Percentiles rank a stretch among this genome's conserved stretches.
Conservation (phyloP, 305 asterid genomes). For the Fraxinus paxiana region DNA sequence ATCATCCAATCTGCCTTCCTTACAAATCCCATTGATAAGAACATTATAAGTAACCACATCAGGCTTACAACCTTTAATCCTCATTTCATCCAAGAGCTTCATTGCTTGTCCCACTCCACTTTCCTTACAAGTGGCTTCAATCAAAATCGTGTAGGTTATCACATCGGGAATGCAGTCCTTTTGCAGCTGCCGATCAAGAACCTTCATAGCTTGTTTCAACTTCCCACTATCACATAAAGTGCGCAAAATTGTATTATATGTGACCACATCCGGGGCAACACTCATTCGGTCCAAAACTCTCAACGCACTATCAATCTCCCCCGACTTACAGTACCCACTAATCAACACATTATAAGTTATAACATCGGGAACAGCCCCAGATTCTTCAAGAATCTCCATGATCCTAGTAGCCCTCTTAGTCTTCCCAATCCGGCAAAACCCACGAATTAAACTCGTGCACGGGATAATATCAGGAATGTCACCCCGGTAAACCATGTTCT, state of each 20-base stretch:
- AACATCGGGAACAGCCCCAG: conserved; percentile 90
- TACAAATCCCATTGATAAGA: conserved; percentile 78
- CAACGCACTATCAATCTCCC: conserved; percentile 70
- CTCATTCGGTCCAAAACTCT: conserved; percentile 65
- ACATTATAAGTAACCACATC: conserved; percentile 85
- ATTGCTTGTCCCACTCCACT: conserved; percentile 75
- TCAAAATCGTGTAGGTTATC: conserved; percentile 76
- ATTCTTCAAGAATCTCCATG: conserved; percentile 73
- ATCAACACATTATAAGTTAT: conserved; percentile 83
- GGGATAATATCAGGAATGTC: conserved; percentile 74
- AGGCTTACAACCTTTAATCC: conserved; percentile 65
- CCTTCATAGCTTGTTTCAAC: conserved; percentile 72
- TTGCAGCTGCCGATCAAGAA: conserved; percentile 62
- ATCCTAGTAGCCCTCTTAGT: conserved; percentile 61
- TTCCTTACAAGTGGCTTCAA: conserved; percentile 75
- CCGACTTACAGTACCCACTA: conserved; percentile 75
- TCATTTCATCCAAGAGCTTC: conserved; percentile 90
- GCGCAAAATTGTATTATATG: conserved; percentile 79
- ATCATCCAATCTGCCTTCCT: conserved; percentile 77
- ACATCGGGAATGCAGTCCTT: conserved; percentile 75
- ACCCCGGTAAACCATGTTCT: conserved; percentile 64
- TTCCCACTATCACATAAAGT: conserved; percentile 69
- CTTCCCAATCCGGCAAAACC: conserved; percentile 67
- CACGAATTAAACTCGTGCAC: conserved; percentile 79
- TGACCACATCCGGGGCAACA: conserved; percentile 80